Evolutionary conservation across 164 flowering plant species (phyloP).

Genomic region (Chloranthus sessilifolius): DNA sequence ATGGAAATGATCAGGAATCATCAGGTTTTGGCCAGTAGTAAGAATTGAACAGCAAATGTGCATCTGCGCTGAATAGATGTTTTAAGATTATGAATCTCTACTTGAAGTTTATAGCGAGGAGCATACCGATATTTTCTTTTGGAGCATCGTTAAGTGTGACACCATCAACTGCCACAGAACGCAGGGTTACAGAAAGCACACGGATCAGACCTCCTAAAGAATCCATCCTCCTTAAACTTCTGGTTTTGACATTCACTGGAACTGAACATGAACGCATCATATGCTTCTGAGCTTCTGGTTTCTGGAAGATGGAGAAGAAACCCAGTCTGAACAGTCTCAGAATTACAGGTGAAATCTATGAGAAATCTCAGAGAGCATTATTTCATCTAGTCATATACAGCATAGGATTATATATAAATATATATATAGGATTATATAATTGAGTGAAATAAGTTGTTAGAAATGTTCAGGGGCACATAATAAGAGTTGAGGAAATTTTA

Average conservation of each 20-base stretch:
- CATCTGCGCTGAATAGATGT: too few species aligned
- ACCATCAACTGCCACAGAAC: conserved; percentile 28
- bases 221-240: conserved; percentile 49
- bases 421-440: background rate
- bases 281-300: conserved; percentile 30
- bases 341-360: background rate
- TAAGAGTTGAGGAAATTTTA: background rate
- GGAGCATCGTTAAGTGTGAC: conserved; percentile 29
- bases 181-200: conserved; percentile 52
- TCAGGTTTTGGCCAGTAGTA: too few species aligned
- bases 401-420: too few species aligned
- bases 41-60: too few species aligned
- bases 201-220: conserved; percentile 57
- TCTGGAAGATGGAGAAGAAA: conserved; percentile 34
- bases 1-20: too few species aligned
- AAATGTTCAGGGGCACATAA: background rate
- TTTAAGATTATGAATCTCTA: too few species aligned
- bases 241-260: conserved; percentile 52
- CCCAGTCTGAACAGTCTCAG: conserved; percentile 3
- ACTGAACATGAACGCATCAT: conserved; percentile 70
- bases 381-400: background rate
- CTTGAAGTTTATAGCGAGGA: background rate
- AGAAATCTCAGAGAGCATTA: background rate
- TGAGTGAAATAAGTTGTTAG: background rate
- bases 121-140: conserved; percentile 36